Evolutionary conservation across 768 basidiomycete species (phyloP), one percentile per base, ranked within the genome.

Genomic region (Nidula microcarpa): DNA sequence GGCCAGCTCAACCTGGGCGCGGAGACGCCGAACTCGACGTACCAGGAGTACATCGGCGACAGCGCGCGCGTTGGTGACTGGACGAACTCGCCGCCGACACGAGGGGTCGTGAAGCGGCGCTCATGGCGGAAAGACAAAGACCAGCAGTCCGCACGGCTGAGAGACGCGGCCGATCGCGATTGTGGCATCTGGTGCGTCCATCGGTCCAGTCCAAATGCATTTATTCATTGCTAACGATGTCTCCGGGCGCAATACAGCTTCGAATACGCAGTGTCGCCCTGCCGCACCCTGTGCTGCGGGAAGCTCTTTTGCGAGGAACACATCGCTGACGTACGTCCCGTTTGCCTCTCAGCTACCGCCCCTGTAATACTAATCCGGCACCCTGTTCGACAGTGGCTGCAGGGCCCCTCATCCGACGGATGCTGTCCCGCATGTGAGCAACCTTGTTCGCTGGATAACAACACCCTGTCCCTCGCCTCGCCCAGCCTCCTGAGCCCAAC

Each of bases 101-200:
- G 14, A 7, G 14, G 14, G 44, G 23, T 30, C 44, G 23, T n/a
- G 44, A 23, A 14, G 44, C n/a, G 23, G 44, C 10, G 23, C 23
- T 30, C 44, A 46, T 11, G 14, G 44, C 44, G 44, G 23, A 30
- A 11, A 18, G 10, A 56, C 50, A 62, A 53, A 45, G 44, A 23
- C 13, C 44, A 10, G 7, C 44, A 47, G 50, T 30, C 23, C 23
- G 23, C 23, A 30, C 23, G 23, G 23, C 23, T 2, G 43, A 49
- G 43, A 23, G 18, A 49, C 51, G 33, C 50, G 2, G 50, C 50
- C 3, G 59, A 60, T 56, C 37, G 58, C 13, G 60, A 62, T 50
- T 62, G 60, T 54, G 60, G 60, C 1, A 62, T 62, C 16, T 62
- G 58, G 60, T 62, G 35, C 14, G 58, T 51, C 23, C 37, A 39